Base-by-base conservation (phyloP, 306 rosid species). In the Fragaria ananassa region DNA sequence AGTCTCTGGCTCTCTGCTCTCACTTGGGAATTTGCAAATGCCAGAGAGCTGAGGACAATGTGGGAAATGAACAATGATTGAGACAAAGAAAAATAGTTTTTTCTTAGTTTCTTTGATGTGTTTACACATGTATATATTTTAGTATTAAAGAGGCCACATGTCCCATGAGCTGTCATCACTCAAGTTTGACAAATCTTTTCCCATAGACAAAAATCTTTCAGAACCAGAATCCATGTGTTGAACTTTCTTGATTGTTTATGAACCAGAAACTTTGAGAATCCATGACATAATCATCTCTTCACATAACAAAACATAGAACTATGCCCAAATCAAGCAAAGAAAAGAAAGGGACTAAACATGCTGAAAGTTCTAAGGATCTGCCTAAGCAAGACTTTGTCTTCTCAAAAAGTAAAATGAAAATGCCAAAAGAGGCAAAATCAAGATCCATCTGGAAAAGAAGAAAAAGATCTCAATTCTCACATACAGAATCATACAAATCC, bases 401-500 rank as follows among this genome's bases (percentile, higher is more conserved):
- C 49, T 41, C 76, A 72, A 13, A 21, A 17, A 2, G 57, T 11
- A 51, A 10, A 14, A n/a, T 44, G 31, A 68, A 41, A 62, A 39
- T 21, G 41, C 56, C 37, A 51, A 56, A 70, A 39, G 10, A 27
- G 34, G 47, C 62, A 61, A 47, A 9, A 12, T 37, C 21, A 27
- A 78, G 58, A 44, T 70, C 9, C 57, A 70, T 72, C 70, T 39
- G 69, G 58, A 51, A 23, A 41, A 29, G 46, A 49, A 68, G 18
- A 47, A 63, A 60, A 74, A 19, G 41, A 67, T 57, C 50, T 71
- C 77, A 60, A 6, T 41, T 9, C 12, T 46, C 54, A 5, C 45
- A 8, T 42, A 42, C 21, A 73, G 46, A 65, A 60, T 41, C 64
- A 78, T 65, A 56, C 35, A 82, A 79, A 78, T 58, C 58, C 47